A percentile compares a stretch with the other conserved stretches of the same genome.
Conservation (phyloP, 2,329 filamentous ascomycete species). For the Ilyonectria mors-panacis region DNA sequence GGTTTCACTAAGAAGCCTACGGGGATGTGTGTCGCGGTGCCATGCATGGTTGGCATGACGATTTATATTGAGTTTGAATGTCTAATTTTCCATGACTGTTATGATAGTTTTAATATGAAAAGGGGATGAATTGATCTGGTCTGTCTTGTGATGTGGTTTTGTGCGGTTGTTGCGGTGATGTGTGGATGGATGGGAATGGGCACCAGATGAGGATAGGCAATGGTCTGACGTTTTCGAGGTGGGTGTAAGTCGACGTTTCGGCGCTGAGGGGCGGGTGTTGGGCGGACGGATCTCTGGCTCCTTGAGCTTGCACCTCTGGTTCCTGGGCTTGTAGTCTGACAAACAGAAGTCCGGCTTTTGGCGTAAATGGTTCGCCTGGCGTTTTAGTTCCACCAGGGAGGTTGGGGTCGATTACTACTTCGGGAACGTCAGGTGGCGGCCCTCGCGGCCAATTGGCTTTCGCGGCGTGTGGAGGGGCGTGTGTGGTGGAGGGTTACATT, state of each 20-base stretch:
- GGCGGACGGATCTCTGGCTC: not conserved
- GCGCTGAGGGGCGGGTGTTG: not conserved
- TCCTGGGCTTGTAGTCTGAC: no score
- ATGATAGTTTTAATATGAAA: not conserved
- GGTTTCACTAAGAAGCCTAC: not conserved
- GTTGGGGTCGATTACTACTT: not conserved
- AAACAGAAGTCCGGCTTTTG: not conserved
- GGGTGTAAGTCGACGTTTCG: not conserved
- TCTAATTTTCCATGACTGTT: not conserved
- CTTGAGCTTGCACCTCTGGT: no score
- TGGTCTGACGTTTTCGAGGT: not conserved
- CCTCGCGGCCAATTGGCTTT: not conserved
- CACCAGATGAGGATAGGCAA: slow-evolving; percentile 14
- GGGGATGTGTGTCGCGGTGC: slow-evolving; percentile 11
- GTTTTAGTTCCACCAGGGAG: no score
- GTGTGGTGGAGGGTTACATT: not conserved
- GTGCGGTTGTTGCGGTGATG: slow-evolving; percentile 23
- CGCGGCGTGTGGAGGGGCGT: not conserved
- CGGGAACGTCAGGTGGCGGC: not conserved
- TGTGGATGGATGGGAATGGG: slow-evolving; percentile 9
- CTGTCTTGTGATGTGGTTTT: not conserved
- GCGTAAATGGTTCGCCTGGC: not conserved
- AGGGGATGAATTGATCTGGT: not conserved
- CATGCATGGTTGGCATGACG: slow-evolving; percentile 6
- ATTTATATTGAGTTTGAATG: not conserved